Percentiles rank a stretch among this genome's conserved stretches.
Evolutionary conservation across 2,329 filamentous ascomycete genomes (phyloP).

Genomic region (Alternaria arborescens): DNA sequence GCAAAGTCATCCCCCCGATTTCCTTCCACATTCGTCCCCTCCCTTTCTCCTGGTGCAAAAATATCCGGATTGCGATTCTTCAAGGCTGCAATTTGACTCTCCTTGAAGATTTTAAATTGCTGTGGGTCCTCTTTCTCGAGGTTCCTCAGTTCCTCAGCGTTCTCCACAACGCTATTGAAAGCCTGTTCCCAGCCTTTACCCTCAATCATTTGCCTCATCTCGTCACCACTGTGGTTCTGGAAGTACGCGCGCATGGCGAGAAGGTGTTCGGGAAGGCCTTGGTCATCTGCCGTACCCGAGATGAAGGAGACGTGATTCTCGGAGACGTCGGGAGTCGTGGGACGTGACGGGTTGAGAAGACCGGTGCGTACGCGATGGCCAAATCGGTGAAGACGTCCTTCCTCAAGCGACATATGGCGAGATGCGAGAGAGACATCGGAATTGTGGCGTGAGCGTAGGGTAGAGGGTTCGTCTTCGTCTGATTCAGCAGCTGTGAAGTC

Average conservation of each 20-base stretch:
- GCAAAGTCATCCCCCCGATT: constrained; percentile 5
- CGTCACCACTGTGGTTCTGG: constrained; percentile 68
- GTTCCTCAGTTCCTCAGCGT: constrained; percentile 71
- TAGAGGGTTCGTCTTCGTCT: constrained; percentile 54
- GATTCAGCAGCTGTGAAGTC: constrained; percentile 43
- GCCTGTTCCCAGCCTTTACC: constrained; percentile 68
- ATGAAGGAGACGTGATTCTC: constrained; percentile 29
- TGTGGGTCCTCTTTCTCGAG: constrained; percentile 59
- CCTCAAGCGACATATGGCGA: constrained; percentile 71
- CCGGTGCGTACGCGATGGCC: constrained; percentile 72
- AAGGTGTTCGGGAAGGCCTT: constrained; percentile 53
- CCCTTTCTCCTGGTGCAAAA: constrained; percentile 20
- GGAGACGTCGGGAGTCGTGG: constrained; percentile 26
- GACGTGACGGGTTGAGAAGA: constrained; percentile 57
- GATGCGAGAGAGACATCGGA: constrained; percentile 74
- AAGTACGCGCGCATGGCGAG: constrained; percentile 69
- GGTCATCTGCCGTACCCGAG: constrained; percentile 47
- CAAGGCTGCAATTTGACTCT: constrained; percentile 50
- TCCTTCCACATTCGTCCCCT: neutral
- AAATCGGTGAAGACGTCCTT: constrained; percentile 74
- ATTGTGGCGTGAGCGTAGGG: constrained; percentile 65
- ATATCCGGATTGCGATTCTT: constrained; percentile 46
- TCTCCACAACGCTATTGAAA: constrained; percentile 69
- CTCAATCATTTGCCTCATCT: constrained; percentile 62
- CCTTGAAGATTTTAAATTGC: constrained; percentile 43